Evolutionary conservation across 768 basidiomycete species (phyloP), one percentile per base, ranked within the genome.

Genomic region (Paxillus involutus): DNA sequence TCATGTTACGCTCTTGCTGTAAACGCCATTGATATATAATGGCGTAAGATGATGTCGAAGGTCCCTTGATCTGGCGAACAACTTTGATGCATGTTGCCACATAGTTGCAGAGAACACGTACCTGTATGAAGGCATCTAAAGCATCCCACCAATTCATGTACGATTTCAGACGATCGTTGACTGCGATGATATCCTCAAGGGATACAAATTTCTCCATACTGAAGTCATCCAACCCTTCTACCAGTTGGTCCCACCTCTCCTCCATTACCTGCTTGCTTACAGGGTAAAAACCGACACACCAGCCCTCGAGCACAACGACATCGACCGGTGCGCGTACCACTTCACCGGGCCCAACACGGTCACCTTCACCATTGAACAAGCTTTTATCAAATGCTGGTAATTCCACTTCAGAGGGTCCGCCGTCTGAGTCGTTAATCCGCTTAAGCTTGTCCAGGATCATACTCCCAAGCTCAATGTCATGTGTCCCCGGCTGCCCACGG

Each of bases 401-500:
- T 42, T 78, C 72, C 26, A 90, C 73, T 10, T 44, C 17, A 14
- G 7, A 44, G 32, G 24, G 24, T 16, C 39, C 51, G 43, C 36
- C 40, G 9, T 40, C 30, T 2, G 32, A 13, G 32, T 65, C 54
- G 61, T 78, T 75, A 59, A 80, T 68, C 58, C 42, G 56, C 63
- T 76, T 75, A 51, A 97, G 71, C 6, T 75, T 67, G 10, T 65
- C 56, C 32, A 95, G 64, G 36, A 88, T 62, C 7, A 74, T 57
- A 2, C 75, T 57, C 10, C 89, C 91, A 12, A 97, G 80, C 2
- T 69, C 63, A 30, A 91, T 68, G 65, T 98, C 95, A 66, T 98
- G 94, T 8, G 94, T 98, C 1, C 95, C 94, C 0, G 94, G 94
- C 60, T 87, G 91, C 0, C 94, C 94, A n/a, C 94, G 83, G 10